phyloP scores from a whole-genome alignment of 2,329 filamentous ascomycete genomes.

The Neonectria punicea region DNA sequence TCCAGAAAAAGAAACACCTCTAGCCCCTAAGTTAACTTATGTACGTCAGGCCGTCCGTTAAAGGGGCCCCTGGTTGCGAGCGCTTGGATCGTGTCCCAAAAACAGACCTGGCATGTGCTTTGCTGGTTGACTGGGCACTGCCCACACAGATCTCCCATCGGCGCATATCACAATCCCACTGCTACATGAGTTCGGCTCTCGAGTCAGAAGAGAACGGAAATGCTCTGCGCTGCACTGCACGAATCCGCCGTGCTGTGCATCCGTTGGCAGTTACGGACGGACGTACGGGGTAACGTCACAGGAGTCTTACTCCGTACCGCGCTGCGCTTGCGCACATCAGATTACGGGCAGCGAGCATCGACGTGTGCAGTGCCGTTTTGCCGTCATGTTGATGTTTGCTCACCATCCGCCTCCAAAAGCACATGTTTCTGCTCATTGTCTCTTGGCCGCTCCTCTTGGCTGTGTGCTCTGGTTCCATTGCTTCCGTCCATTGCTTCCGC shows the following conservation, averaged over 20 bases:
- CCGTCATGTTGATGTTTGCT: not conserved
- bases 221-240: not conserved
- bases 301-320: not conserved
- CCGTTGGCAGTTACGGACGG: not conserved
- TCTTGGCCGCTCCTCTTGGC: not conserved
- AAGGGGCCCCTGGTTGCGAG: slow-evolving; percentile 4
- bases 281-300: not conserved
- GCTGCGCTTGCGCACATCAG: not conserved
- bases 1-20: slow-evolving; percentile 15
- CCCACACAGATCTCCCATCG: slow-evolving; percentile 11
- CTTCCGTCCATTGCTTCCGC: not conserved
- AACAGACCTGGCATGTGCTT: slow-evolving; percentile 1
- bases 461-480: not conserved
- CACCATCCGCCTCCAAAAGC: not conserved
- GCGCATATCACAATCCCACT: not conserved
- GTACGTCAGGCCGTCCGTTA: not conserved
- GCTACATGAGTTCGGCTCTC: not conserved
- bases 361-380: not conserved
- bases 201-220: not conserved
- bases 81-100: slow-evolving; percentile 13
- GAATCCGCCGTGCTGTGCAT: not conserved
- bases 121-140: slow-evolving; percentile 18
- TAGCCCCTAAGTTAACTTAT: not conserved
- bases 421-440: not conserved
- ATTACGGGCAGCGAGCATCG: not conserved